Evolutionary conservation across 2,329 filamentous ascomycete species (phyloP).

Genomic region (Diaporthe vexans): DNA sequence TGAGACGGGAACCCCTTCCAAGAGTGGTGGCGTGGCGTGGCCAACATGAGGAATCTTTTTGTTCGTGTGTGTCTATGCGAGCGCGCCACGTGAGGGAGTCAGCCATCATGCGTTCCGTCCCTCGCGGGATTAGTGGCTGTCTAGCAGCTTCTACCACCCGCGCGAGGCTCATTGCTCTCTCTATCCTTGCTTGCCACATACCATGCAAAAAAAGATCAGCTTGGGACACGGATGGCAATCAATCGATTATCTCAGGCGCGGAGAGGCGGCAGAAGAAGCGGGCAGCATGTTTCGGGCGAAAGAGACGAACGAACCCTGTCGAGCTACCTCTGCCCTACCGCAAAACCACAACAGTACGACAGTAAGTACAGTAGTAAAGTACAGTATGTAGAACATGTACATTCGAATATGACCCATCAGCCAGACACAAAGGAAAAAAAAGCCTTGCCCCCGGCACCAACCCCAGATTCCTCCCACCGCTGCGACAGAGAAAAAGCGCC

Average conservation of each 20-base stretch:
- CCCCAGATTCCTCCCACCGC: background rate
- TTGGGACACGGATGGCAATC: background rate
- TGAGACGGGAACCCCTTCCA: too few relatives aligned
- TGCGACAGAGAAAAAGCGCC: background rate
- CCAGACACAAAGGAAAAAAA: background rate
- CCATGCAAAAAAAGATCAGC: background rate
- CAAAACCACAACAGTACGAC: background rate
- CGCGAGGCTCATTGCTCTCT: background rate
- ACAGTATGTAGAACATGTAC: background rate
- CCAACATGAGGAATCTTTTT: background rate
- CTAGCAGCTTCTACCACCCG: too few relatives aligned
- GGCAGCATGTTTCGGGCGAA: slow-evolving; percentile 7
- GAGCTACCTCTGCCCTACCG: background rate
- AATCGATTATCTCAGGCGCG: background rate
- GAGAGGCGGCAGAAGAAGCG: background rate
- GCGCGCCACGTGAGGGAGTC: slow-evolving; percentile 6
- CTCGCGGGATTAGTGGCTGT: too few relatives aligned
- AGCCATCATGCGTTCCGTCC: slow-evolving; percentile 13
- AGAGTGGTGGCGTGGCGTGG: background rate
- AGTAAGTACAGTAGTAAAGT: too few relatives aligned
- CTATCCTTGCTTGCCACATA: background rate
- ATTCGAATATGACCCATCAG: background rate
- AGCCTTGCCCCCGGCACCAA: background rate
- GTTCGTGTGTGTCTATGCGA: background rate
- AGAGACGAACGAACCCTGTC: background rate